Evolutionary conservation across 805 yeast genomes (phyloP).

Genomic region (Kurtzmaniella cleridarum): DNA sequence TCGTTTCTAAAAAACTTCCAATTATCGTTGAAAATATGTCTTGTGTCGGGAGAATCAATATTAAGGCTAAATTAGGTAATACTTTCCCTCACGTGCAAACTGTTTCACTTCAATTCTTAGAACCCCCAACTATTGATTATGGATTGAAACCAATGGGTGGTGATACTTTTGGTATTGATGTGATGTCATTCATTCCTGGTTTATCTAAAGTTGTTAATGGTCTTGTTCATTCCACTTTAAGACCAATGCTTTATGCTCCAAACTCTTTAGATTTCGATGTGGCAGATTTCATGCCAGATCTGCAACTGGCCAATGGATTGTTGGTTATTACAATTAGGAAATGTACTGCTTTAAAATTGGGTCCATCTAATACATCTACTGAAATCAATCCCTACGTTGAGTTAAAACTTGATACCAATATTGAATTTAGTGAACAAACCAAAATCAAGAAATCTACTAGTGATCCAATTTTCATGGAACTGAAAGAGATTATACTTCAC

Average conservation of each 20-base stretch:
- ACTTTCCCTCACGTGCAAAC: slow-evolving; percentile 74
- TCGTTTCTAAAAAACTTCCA: slow-evolving; percentile 72
- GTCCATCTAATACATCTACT: slow-evolving; percentile 31
- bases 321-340: slow-evolving; percentile 58
- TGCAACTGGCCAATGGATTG: slow-evolving; percentile 67
- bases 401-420: slow-evolving; percentile 31
- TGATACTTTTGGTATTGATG: slow-evolving; percentile 79
- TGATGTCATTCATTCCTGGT: slow-evolving; percentile 82
- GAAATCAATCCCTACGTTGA: slow-evolving; percentile 53
- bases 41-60: slow-evolving; percentile 61
- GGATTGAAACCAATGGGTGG: slow-evolving; percentile 85
- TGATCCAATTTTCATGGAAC: slow-evolving; percentile 64
- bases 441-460: slow-evolving; percentile 51
- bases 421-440: slow-evolving; percentile 46
- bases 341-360: slow-evolving; percentile 43
- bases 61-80: slow-evolving; percentile 55
- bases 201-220: slow-evolving; percentile 66
- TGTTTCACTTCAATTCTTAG: slow-evolving; percentile 67
- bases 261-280: slow-evolving; percentile 72
- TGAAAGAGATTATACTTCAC: slow-evolving; percentile 54
- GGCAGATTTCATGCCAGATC: slow-evolving; percentile 60
- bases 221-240: slow-evolving; percentile 61
- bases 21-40: slow-evolving; percentile 78
- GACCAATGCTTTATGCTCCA: slow-evolving; percentile 80
- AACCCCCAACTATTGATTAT: slow-evolving; percentile 75